Base-by-base conservation (phyloP, 306 rosid species). In the Quercus gilva region DNA sequence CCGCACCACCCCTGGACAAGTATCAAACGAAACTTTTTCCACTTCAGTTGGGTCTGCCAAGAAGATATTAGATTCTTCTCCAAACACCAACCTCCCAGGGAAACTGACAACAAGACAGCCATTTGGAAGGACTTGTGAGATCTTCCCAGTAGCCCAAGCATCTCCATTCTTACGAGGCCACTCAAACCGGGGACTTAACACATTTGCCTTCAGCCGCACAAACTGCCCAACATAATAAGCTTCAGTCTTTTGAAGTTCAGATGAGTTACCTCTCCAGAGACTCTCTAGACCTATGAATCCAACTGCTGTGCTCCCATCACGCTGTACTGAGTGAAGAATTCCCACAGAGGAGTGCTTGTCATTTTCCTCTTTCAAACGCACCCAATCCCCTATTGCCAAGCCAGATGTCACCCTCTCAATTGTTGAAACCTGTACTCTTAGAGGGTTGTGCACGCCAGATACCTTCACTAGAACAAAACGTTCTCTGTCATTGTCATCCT, bases 31-130 rank as follows among this genome's bases (percentile, higher is more conserved):
- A 35, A 92, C 92, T 15, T 78, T 84, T 88, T 91, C 98, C 45
- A 95, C 94, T 76, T 92, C 98, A 8, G 97, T 90, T 3, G 99
- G 98, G 80, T 95, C 96, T n/a, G 99, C 97, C 84, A 92, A 76
- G 76, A 84, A 86, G 29, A 90, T 76, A 71, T 56, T 80, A 6
- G 81, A 33, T 65, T 87, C 97, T 37, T 88, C 90, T 60, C 90
- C 88, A 25, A 91, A 78, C 77, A 82, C 70, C 58, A 89, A 57
- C 82, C 89, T 85, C 79, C 98, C 97, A 5, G 99, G 98, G 79
- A 92, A 95, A 81, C 86, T 89, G 55, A 89, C 92, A 61, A 91
- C 29, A 74, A 95, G 89, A 78, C 97, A 89, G n/a, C 98, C 96
- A 73, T 92, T 95, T 43, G 99, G 97, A 28, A 91, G 89, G 83